phyloP scores from a whole-genome alignment of 202 grass and related monocot genomes.

The Musa balbisiana region DNA sequence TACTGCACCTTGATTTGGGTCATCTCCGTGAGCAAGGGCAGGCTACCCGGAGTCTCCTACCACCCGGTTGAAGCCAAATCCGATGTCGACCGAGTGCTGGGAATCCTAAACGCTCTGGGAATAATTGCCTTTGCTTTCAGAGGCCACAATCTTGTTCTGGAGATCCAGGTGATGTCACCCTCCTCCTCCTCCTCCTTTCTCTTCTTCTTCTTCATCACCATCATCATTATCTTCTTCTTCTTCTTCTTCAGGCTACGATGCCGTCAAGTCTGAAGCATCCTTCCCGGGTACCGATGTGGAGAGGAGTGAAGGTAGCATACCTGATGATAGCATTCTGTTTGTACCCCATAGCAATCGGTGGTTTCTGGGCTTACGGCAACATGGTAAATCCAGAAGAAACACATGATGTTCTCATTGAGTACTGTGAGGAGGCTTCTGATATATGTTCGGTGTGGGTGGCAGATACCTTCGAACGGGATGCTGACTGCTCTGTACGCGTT shows the following conservation, averaged over 20 bases:
- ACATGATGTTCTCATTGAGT: too few species aligned
- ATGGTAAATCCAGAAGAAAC: slow-evolving; percentile 29
- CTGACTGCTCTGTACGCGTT: slow-evolving; percentile 58
- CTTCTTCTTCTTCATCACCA: too few species aligned
- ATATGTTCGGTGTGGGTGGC: background rate
- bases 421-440: too few species aligned
- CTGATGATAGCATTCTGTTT: slow-evolving; percentile 52
- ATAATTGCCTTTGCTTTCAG: slow-evolving; percentile 95
- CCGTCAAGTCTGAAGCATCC: slow-evolving; percentile 85
- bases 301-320: slow-evolving; percentile 78
- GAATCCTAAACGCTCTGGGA: slow-evolving; percentile 65
- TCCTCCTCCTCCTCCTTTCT: too few species aligned
- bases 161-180: slow-evolving; percentile 55
- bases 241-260: slow-evolving; percentile 65
- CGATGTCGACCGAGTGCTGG: slow-evolving; percentile 36
- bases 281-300: slow-evolving; percentile 91
- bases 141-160: slow-evolving; percentile 87
- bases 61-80: slow-evolving; percentile 33
- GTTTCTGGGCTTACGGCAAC: slow-evolving; percentile 94
- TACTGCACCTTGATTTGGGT: slow-evolving; percentile 95
- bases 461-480: slow-evolving; percentile 69
- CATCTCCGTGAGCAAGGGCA: slow-evolving; percentile 68
- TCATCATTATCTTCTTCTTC: background rate
- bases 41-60: slow-evolving; percentile 46
- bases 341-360: slow-evolving; percentile 68